Evolutionary conservation across 345 rosid genomes (phyloP), one percentile per base, ranked within the genome.

Genomic region (Euphorbia lathyris): DNA sequence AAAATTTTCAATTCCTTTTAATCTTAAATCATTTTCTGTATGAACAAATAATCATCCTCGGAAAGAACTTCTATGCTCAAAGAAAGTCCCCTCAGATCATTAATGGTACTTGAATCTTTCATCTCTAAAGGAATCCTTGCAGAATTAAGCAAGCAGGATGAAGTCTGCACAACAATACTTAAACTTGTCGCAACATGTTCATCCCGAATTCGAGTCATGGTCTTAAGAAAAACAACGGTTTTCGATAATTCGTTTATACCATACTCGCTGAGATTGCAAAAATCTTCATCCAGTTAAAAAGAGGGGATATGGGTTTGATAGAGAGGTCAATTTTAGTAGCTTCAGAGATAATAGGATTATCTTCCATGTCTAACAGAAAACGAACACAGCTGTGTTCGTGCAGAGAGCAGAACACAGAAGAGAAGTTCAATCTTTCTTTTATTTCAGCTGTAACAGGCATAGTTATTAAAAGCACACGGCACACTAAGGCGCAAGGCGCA

Each of bases 311-410:
- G 0, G 85, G 81, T 64, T 82, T 82, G 36, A 80, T 42, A 58
- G 84, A 80, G 65, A 95, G 93, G 67, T 90, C 85, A 43, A 95
- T 87, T 70, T 69, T 90, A 2, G 97, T 83, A 38, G 91, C 96
- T 25, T 90, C 80, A 17, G 63, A 65, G 74, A 91, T 80, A 48
- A n/a, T n/a, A n/a, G n/a, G n/a, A n/a, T n/a, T n/a, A n/a, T n/a
- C n/a, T n/a, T n/a, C n/a, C n/a, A n/a, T n/a, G n/a, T n/a, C n/a
- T n/a, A n/a, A n/a, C n/a, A n/a, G n/a, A n/a, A n/a, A n/a, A n/a
- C n/a, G n/a, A n/a, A n/a, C n/a, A n/a, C n/a, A n/a, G n/a, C n/a
- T n/a, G n/a, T n/a, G n/a, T n/a, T n/a, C n/a, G n/a, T n/a, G n/a
- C n/a, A n/a, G n/a, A n/a, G n/a, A n/a, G n/a, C n/a, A n/a, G n/a